These are phyloP conservation scores for Imleria badia DNA, from an alignment of 768 basidiomycete genomes.

Conservation along the genomic window DNA sequence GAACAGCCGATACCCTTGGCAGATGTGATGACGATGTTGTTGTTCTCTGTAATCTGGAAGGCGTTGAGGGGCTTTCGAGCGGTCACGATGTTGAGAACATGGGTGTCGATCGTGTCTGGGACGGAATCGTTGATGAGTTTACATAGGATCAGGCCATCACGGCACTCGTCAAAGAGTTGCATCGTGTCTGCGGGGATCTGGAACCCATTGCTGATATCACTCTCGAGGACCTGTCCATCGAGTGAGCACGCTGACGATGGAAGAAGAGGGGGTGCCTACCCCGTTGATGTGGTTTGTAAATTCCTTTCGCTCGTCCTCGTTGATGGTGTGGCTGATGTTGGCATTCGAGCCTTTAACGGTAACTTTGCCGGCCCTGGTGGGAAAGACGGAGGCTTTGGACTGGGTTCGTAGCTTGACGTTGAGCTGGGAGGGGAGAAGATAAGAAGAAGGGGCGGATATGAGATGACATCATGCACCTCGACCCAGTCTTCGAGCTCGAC, in stretches of 20 bases:
- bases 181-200: slow-evolving; percentile 96
- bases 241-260: slow-evolving; percentile 4
- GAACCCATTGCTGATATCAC: slow-evolving; percentile 78
- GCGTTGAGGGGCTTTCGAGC: slow-evolving; percentile 85
- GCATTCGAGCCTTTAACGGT: slow-evolving; percentile 93
- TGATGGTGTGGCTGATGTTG: slow-evolving; percentile 95
- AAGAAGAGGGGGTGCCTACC: slow-evolving; percentile 47
- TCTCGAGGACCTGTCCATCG: slow-evolving; percentile 73
- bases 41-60: slow-evolving; percentile 99
- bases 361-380: slow-evolving; percentile 82
- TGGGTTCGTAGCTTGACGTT: slow-evolving; percentile 75
- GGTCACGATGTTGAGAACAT: slow-evolving; percentile 91
- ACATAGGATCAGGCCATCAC: slow-evolving; percentile 93
- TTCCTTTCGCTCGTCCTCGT: slow-evolving; percentile 92
- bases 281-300: slow-evolving; percentile 99
- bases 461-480: slow-evolving; percentile 57
- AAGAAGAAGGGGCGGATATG: slow-evolving; percentile 8
- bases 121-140: slow-evolving; percentile 99
- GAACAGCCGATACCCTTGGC: slow-evolving; percentile 98
- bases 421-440: slow-evolving; percentile 45
- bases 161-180: slow-evolving; percentile 97
- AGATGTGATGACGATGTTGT: slow-evolving; percentile 98
- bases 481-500: slow-evolving; percentile 99
- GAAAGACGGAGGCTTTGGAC: slow-evolving; percentile 42
- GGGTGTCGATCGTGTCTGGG: slow-evolving; percentile 97